Percentiles rank a stretch among this genome's conserved stretches.
Conservation (phyloP, 768 basidiomycete genomes). For the Heimioporus sp. region DNA sequence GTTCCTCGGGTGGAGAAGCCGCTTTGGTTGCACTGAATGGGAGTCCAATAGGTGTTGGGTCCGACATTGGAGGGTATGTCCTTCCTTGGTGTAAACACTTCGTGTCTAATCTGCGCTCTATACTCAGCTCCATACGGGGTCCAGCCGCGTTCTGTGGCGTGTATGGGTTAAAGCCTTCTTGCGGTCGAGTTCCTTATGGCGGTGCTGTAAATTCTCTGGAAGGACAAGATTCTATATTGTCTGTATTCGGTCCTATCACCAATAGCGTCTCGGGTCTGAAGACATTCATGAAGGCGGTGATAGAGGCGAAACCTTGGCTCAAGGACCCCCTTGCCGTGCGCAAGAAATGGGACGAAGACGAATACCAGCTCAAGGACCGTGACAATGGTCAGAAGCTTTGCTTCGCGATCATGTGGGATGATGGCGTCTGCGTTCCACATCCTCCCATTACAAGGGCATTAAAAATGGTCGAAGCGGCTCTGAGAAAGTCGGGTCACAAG, state of each 20-base stretch:
- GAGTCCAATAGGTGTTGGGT: slow-evolving; percentile 62
- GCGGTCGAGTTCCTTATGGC: slow-evolving; percentile 66
- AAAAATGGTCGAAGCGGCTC: slow-evolving; percentile 50
- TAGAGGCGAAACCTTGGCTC: slow-evolving; percentile 61
- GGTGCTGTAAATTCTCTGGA: slow-evolving; percentile 61
- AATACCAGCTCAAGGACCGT: slow-evolving; percentile 59
- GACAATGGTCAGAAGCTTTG: slow-evolving; percentile 50
- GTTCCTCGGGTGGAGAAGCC: slow-evolving; percentile 86
- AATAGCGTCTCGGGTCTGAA: slow-evolving; percentile 59
- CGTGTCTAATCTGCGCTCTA: too few relatives aligned
- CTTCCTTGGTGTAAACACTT: neutral
- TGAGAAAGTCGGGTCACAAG: slow-evolving; percentile 61
- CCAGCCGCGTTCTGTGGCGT: slow-evolving; percentile 66
- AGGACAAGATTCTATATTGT: slow-evolving; percentile 69
- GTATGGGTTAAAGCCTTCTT: slow-evolving; percentile 72
- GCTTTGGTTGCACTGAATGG: slow-evolving; percentile 58
- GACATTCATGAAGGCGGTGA: slow-evolving; percentile 61
- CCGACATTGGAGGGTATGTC: slow-evolving; percentile 74
- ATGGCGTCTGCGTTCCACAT: slow-evolving; percentile 56
- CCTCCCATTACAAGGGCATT: slow-evolving; percentile 66
- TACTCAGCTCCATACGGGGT: slow-evolving; percentile 62
- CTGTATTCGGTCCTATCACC: slow-evolving; percentile 74
- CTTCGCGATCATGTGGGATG: slow-evolving; percentile 66
- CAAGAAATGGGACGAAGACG: slow-evolving; percentile 60
- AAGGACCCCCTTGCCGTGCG: slow-evolving; percentile 58